Conservation (phyloP, 164 flowering plant genomes). For the Dillenia turbinata region DNA sequence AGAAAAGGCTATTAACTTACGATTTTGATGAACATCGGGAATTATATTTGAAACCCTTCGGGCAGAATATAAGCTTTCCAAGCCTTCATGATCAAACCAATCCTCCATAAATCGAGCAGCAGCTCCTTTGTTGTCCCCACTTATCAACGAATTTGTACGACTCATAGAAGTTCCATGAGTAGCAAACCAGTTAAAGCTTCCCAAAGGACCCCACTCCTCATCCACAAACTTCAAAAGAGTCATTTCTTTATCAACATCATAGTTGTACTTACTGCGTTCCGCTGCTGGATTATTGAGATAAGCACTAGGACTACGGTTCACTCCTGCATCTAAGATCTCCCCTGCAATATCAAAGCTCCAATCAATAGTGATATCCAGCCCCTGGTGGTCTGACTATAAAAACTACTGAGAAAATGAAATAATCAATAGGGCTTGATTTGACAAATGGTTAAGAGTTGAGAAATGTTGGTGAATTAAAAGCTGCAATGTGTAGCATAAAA, state of each 20-base stretch:
- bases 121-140: constrained; percentile 99
- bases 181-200: constrained; percentile 98
- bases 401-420: not conserved
- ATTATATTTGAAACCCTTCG: constrained; percentile 75
- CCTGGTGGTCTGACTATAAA: not conserved
- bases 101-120: constrained; percentile 99
- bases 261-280: constrained; percentile 80
- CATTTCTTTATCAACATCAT: constrained; percentile 96
- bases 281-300: constrained; percentile 84
- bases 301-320: constrained; percentile 96
- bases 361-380: too few species aligned
- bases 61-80: constrained; percentile 24
- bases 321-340: constrained; percentile 84
- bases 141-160: constrained; percentile 87
- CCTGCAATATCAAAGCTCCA: constrained; percentile 41
- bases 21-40: constrained; percentile 29
- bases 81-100: constrained; percentile 66
- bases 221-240: constrained; percentile 94
- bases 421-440: too few species aligned
- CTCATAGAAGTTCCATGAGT: constrained; percentile 99
- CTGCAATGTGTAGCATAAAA: too few species aligned
- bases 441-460: too few species aligned
- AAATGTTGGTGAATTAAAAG: too few species aligned
- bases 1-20: constrained; percentile 38
- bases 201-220: constrained; percentile 93